phyloP scores from a whole-genome alignment of 129 eudicot genomes.

The Centella asiatica region DNA sequence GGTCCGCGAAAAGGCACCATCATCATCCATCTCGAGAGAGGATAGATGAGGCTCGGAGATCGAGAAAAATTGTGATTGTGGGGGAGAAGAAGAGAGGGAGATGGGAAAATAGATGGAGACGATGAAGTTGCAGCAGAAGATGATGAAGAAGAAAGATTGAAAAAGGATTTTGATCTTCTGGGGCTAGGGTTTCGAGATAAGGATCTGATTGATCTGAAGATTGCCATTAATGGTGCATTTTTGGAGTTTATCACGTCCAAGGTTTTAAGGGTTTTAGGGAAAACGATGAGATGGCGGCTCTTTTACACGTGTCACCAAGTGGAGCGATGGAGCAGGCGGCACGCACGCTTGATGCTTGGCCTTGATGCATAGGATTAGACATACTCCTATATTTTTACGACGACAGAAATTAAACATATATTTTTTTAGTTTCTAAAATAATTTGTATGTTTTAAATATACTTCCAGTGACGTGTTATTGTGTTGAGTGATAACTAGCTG shows the following conservation, averaged over 20 bases:
- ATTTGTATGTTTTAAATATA: too few relatives aligned
- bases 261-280: neutral
- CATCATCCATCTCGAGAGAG: conserved; percentile 19
- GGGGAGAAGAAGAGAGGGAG: conserved; percentile 13
- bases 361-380: too few relatives aligned
- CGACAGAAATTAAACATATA: too few relatives aligned
- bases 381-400: too few relatives aligned
- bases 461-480: too few relatives aligned
- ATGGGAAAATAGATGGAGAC: conserved; percentile 22
- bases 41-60: conserved; percentile 25
- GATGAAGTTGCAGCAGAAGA: conserved; percentile 14
- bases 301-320: neutral
- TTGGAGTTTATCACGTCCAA: neutral
- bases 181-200: conserved; percentile 33
- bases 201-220: conserved; percentile 48
- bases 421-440: too few relatives aligned
- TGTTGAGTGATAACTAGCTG: too few relatives aligned
- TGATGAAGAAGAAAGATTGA: neutral
- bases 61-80: conserved; percentile 18
- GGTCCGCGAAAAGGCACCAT: conserved; percentile 45
- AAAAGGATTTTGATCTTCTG: conserved; percentile 17
- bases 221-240: conserved; percentile 53
- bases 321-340: too few relatives aligned
- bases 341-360: too few relatives aligned
- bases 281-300: too few relatives aligned